These are phyloP conservation scores for Ogataea zsoltii DNA, from an alignment of 805 yeast genomes.

Conservation along the genomic window DNA sequence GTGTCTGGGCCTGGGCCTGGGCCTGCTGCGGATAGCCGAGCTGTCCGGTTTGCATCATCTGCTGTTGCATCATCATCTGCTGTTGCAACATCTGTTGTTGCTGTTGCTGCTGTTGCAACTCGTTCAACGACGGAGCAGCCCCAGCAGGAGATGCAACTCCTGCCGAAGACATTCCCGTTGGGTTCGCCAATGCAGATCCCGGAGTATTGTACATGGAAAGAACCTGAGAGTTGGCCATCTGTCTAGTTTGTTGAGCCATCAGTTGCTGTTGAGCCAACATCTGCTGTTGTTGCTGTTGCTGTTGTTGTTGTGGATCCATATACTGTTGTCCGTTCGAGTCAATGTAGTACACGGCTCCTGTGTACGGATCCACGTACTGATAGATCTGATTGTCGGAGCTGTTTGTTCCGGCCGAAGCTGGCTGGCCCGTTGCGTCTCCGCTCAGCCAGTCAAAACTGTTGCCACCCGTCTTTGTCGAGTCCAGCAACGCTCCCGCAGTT, in stretches of 20 bases:
- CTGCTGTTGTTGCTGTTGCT: slow-evolving; percentile 29
- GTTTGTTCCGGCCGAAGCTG: slow-evolving; percentile 9
- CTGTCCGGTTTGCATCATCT: slow-evolving; percentile 10
- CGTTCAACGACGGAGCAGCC: slow-evolving; percentile 9
- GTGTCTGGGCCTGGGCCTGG: not conserved
- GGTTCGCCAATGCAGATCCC: too few species aligned
- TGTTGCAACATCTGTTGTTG: slow-evolving; percentile 16
- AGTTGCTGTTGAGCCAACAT: slow-evolving; percentile 25
- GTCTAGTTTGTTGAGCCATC: slow-evolving; percentile 25
- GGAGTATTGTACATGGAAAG: slow-evolving; percentile 38
- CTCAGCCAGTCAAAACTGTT: slow-evolving; percentile 39
- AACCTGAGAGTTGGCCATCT: slow-evolving; percentile 32
- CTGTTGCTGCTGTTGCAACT: slow-evolving; percentile 23
- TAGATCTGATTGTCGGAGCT: slow-evolving; percentile 45
- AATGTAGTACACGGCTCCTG: slow-evolving; percentile 66
- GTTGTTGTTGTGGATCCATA: slow-evolving; percentile 48
- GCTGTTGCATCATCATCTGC: slow-evolving; percentile 15
- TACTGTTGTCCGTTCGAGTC: slow-evolving; percentile 70
- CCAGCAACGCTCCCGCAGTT: slow-evolving; percentile 31
- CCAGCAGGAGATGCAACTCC: slow-evolving; percentile 1
- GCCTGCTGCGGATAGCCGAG: slow-evolving; percentile 6
- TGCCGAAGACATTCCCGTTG: too few species aligned
- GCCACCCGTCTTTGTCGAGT: slow-evolving; percentile 35
- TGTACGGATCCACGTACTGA: slow-evolving; percentile 71
- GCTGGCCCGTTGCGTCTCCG: slow-evolving; percentile 24